Base-by-base conservation (phyloP, 2,329 filamentous ascomycete species). In the Pyrenophora graminea region DNA sequence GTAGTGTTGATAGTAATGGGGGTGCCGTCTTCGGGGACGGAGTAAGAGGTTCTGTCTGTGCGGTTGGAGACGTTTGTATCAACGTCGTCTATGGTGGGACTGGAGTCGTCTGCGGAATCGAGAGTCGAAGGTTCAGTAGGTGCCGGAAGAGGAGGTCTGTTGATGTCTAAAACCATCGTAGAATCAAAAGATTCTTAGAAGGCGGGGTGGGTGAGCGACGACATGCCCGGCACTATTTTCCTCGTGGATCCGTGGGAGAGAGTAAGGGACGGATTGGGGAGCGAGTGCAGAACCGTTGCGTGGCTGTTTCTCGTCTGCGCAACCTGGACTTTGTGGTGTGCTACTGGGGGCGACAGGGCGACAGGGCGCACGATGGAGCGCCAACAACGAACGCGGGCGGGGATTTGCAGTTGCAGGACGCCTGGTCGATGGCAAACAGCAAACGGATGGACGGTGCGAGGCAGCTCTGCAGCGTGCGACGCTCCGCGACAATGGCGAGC, bases 1-100 rank as follows among this genome's bases (percentile, higher is more conserved):
- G 68, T 84, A 38, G 93, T 96, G 70, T 88, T 86, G 72, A 99
- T 95, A 54, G 91, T 97, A 67, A 99, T 87, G 36, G 92, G 91
- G 45, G 89, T 93, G 70, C 90, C 90, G 84, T 94, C 90, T 68
- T 91, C 89, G 51, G 89, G 90, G 44, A 94, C 82, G 32, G 88
- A 91, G 74, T 89, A 92, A 46, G 87, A 86, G 3, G 89, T 90
- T 66, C 83, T 76, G 72, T 88, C 73, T 84, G 83, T 86, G 54
- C 84, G 80, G 57, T 82, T 82, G 56, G 88, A 91, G 60, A 89
- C 70, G 74, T 90, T 87, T 63, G 85, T 85, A 51, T 82, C 84
- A 55, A 88, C 70, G 61, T 83, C 81, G 60, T 79, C 79, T 45
- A 63, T 73, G 49, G 72, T 64, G 54, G 68, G 27, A 30, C 27